Percentiles rank a stretch among this genome's conserved stretches.
Evolutionary conservation across 1,139 yeast species (phyloP).

Genomic region (Blastobotrys serpentis): DNA sequence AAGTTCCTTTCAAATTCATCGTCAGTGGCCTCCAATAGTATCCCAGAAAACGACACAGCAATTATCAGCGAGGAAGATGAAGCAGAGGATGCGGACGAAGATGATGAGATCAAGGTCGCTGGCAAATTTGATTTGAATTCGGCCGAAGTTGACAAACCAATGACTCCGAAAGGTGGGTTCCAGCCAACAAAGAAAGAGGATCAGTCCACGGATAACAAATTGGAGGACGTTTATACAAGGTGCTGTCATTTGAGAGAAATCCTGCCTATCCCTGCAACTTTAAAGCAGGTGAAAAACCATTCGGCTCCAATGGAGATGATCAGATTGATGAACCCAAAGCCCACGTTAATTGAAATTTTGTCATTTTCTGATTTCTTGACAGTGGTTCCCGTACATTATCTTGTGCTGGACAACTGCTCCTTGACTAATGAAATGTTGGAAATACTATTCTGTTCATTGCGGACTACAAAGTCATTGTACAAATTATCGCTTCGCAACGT

Average conservation of each 20-base stretch:
- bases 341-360: constrained; percentile 83
- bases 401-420: constrained; percentile 79
- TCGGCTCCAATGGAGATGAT: constrained; percentile 71
- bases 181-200: neutral
- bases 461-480: constrained; percentile 57
- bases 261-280: constrained; percentile 86
- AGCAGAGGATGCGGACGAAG: constrained; percentile 9
- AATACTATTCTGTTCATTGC: constrained; percentile 62
- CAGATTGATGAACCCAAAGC: constrained; percentile 82
- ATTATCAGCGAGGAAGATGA: constrained; percentile 32
- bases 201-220: constrained; percentile 23
- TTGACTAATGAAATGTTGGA: constrained; percentile 79
- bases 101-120: too few relatives aligned
- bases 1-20: constrained; percentile 12
- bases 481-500: constrained; percentile 79
- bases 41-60: constrained; percentile 31
- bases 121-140: constrained; percentile 5
- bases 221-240: constrained; percentile 61
- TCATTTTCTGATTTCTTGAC: constrained; percentile 87
- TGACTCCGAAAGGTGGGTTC: constrained; percentile 8
- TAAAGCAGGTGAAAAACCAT: constrained; percentile 78
- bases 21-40: neutral
- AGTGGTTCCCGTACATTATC: constrained; percentile 74
- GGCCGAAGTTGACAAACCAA: constrained; percentile 9
- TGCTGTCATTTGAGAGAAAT: constrained; percentile 93